phyloP scores from a whole-genome alignment of 345 rosid species.

The Linum tenue region DNA sequence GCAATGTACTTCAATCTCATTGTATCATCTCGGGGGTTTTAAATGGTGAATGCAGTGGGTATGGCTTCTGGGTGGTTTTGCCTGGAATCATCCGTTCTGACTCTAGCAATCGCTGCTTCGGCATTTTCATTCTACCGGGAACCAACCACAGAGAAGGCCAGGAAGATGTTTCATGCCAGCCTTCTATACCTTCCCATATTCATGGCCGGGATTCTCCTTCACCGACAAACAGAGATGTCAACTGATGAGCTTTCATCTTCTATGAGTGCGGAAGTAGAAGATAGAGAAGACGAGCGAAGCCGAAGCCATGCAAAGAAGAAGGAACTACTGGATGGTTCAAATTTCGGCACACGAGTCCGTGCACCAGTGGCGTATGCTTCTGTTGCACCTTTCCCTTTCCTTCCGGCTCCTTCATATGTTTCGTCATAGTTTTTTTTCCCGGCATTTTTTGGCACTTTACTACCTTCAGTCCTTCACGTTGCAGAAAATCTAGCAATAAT shows the following conservation, averaged over 20 bases:
- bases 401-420: constrained; percentile 63
- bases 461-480: too few relatives aligned
- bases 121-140: constrained; percentile 75
- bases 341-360: constrained; percentile 20
- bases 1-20: too few relatives aligned
- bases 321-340: background rate
- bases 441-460: background rate
- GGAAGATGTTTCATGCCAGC: constrained; percentile 77
- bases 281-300: constrained; percentile 8
- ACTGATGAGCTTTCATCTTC: constrained; percentile 18
- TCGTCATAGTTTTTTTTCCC: constrained; percentile 9
- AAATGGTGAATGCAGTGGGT: constrained; percentile 47
- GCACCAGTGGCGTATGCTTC: constrained; percentile 86
- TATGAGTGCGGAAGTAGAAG: constrained; percentile 9
- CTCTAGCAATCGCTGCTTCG: constrained; percentile 65
- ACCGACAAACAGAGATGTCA: constrained; percentile 33
- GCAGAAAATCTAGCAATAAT: too few relatives aligned
- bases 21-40: too few relatives aligned
- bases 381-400: constrained; percentile 85
- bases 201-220: constrained; percentile 72
- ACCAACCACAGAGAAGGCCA: constrained; percentile 57
- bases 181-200: constrained; percentile 83
- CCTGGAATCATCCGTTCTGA: constrained; percentile 55
- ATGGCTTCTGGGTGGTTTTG: constrained; percentile 77
- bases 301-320: constrained; percentile 13